Evolutionary conservation across 805 yeast species (phyloP), one percentile per base, ranked within the genome.

Genomic region (Metschnikowia similis): DNA sequence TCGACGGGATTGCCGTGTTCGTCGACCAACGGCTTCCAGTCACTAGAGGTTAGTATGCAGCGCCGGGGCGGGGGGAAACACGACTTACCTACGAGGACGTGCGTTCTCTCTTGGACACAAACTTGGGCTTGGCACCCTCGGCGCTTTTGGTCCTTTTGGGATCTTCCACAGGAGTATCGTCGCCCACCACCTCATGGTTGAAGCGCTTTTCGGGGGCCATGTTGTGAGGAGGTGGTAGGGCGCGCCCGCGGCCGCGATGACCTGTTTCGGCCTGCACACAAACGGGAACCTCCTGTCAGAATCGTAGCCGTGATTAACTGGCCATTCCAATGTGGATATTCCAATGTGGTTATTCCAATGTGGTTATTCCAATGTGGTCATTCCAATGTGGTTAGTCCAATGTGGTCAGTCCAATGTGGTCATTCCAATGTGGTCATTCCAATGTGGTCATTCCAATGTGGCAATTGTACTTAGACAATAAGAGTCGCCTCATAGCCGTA

Each of bases 1-100:
- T 76, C 81, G 37, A 82, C 65, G 2, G 84, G 83, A 32, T 80
- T 76, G 10, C 91, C 92, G 29, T 81, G 67, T 14, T 72, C 86
- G 64, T 85, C 90, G 65, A 82, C 58, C 61, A 72, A 54, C 61
- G 81, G 70, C 10, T 60, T 62, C 58, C 63, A 71, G 31, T 66
- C 74, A 37, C 72, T 69, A 42, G 30, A 5, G 10, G 55, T 50
- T 49, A 51, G 50, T 43, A 48, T 6, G 30, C 16, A 6, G 38
- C 29, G 14, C 34, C 28, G 6, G 32, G 10, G 43, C 36, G n/a
- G 8, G 14, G 41, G 38, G 34, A 31, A n/a, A 21, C 17, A 59
- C 64, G 69, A 77, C 84, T 67, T 80, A 80, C 84, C 82, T 82
- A 80, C 84, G 78, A 71, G 69, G 71, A 73, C 72, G 65, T 61